These are phyloP conservation scores for Mediolabrus comicus DNA, from an alignment of 108 stramenopile species.

Conservation along the genomic window DNA sequence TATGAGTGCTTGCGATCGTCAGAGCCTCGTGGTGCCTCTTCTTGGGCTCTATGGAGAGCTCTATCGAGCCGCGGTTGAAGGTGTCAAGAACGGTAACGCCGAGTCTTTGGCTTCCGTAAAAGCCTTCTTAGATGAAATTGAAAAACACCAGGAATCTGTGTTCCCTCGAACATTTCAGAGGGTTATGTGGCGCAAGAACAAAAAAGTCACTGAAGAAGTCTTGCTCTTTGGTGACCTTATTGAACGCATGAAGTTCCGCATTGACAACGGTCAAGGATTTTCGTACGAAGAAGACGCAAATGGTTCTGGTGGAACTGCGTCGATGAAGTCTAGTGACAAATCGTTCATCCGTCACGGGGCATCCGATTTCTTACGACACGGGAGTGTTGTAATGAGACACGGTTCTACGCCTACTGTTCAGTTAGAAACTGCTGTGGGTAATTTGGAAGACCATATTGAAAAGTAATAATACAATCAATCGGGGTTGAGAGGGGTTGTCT, in stretches of 20 bases:
- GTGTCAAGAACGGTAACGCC: slow-evolving; percentile 25
- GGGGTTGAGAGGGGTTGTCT: too few relatives aligned
- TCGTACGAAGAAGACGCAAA: slow-evolving; percentile 20
- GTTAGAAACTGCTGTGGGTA: slow-evolving; percentile 17
- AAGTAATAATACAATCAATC: background rate
- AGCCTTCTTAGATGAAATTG: slow-evolving; percentile 34
- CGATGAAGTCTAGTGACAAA: slow-evolving; percentile 15
- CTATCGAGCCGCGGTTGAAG: slow-evolving; percentile 24
- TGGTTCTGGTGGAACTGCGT: slow-evolving; percentile 19
- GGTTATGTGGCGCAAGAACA: slow-evolving; percentile 45
- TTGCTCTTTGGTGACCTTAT: slow-evolving; percentile 43
- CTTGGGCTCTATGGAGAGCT: slow-evolving; percentile 44
- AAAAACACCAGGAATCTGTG: slow-evolving; percentile 36
- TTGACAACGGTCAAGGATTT: slow-evolving; percentile 30
- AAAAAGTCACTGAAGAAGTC: slow-evolving; percentile 31
- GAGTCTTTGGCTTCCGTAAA: slow-evolving; percentile 29
- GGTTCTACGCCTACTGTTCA: background rate
- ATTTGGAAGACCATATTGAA: slow-evolving; percentile 8
- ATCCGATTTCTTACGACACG: slow-evolving; percentile 25
- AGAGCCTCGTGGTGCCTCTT: slow-evolving; percentile 41
- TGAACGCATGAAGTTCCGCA: slow-evolving; percentile 39
- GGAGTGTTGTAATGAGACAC: slow-evolving; percentile 10
- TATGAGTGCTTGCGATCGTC: slow-evolving; percentile 37
- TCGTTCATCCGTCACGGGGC: slow-evolving; percentile 35
- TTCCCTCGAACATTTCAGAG: slow-evolving; percentile 37